A percentile compares a stretch with the other conserved stretches of the same genome.
Evolutionary conservation across 352 stramenopile genomes (phyloP).

Genomic region (Synura sp.): DNA sequence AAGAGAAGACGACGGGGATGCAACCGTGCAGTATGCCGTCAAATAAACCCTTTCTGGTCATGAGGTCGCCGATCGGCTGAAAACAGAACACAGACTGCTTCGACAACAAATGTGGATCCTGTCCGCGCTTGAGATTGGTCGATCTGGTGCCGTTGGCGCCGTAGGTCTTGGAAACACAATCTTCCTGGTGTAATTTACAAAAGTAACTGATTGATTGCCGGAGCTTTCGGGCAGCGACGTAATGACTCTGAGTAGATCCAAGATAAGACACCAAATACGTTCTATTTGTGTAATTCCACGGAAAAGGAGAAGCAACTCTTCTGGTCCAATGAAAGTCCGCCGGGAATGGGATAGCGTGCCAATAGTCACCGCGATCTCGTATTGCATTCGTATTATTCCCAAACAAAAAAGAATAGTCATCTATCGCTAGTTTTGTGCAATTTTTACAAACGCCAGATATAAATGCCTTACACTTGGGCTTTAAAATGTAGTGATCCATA

Average conservation of each 20-base stretch:
- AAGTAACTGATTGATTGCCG: neutral
- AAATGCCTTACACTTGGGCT: neutral
- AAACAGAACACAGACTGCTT: neutral
- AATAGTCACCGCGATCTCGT: neutral
- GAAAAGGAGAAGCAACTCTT: neutral
- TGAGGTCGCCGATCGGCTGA: neutral
- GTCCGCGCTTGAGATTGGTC: neutral
- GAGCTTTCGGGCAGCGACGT: neutral
- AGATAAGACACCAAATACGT: neutral
- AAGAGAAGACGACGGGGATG: neutral
- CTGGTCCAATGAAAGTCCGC: neutral
- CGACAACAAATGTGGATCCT: neutral
- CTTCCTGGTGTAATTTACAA: too few relatives aligned
- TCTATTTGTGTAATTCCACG: neutral
- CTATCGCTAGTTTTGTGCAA: constrained; percentile 22
- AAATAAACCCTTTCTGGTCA: neutral
- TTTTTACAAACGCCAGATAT: neutral
- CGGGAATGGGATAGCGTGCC: constrained; percentile 23
- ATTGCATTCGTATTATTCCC: neutral
- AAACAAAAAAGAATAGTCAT: constrained; percentile 10
- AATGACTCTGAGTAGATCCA: neutral
- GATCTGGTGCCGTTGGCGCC: too few relatives aligned
- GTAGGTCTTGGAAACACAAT: too few relatives aligned
- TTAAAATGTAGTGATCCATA: neutral
- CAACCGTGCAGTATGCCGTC: neutral